Base-by-base conservation (phyloP, 2,329 filamentous ascomycete genomes). In the Trichoderma sp. region DNA sequence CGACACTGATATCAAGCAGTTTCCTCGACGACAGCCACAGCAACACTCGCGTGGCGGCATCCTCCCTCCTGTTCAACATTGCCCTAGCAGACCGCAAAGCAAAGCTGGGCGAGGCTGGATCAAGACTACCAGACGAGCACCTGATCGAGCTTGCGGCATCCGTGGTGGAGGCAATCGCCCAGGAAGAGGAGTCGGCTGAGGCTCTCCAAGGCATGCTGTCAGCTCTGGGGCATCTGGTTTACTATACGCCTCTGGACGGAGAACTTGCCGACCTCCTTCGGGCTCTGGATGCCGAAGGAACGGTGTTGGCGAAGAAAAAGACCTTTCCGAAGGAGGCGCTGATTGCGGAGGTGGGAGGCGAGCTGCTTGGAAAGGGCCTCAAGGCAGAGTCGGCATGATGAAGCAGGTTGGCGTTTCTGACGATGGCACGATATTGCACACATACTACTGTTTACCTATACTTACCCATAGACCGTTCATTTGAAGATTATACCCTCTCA, bases 121-220 rank as follows among this genome's bases (percentile, higher is more conserved):
- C 90, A 54, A 79, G 78, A 0, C 75, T 97, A 3, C 80, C 86
- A 0, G 89, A 92, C 44, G 85, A 83, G 3, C 88, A 90, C 66
- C 90, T 95, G 72, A 85, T 96, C 1, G 93, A 97, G 75, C 80
- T 98, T 5, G 87, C 90, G 0, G 93, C 93, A 0, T 90, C 91
- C 0, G 78, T 95, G 7, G 78, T 97, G 1, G 93, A 97, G 76
- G 90, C 90, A 2, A 85, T 88, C 51, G 73, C 76, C 2, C 80
- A 84, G 64, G 86, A 89, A 69, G 79, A 83, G 39, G 76, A 79
- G 43, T 88, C 94, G 0, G 78, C 74, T 12, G 93, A 97, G 71
- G 90, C 90, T 0, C 76, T 93, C 15, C 90, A 90, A 72, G 92
- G 92, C 0, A 86, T 93, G 75, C 71, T 97, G 41, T 81, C 93